phyloP scores from a whole-genome alignment of 2,329 filamentous ascomycete genomes.

The Tympanopsis confertula region DNA sequence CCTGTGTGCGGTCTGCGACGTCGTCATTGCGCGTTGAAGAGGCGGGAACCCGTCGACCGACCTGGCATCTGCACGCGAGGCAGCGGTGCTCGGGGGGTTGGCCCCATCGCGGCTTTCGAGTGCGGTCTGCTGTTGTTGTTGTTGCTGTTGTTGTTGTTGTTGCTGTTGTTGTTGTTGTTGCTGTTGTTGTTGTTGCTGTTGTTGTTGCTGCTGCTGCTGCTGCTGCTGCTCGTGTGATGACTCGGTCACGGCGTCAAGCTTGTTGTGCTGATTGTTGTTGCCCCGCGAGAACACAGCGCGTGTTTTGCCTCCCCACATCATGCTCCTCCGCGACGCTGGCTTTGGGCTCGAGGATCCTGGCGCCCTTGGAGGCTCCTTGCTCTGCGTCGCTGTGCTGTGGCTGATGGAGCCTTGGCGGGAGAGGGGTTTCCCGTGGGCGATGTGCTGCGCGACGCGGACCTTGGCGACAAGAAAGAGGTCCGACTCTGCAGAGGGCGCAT shows the following conservation, averaged over 20 bases:
- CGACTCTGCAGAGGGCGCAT: conserved; percentile 47
- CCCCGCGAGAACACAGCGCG: conserved; percentile 42
- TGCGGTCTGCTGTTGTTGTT: conserved; percentile 2
- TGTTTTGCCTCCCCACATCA: conserved; percentile 60
- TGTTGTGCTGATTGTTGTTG: conserved; percentile 22
- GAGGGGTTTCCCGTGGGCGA: conserved; percentile 29
- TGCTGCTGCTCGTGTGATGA: conserved; percentile 28
- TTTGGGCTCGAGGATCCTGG: conserved; percentile 37
- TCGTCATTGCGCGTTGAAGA: conserved; percentile 38
- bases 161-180: conserved; percentile 20
- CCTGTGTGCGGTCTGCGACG: conserved; percentile 44
- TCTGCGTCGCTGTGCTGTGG: conserved; percentile 15
- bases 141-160: conserved; percentile 22
- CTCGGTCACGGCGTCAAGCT: conserved; percentile 46
- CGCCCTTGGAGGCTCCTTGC: conserved; percentile 32
- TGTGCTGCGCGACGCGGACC: conserved; percentile 49
- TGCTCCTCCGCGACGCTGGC: conserved; percentile 40
- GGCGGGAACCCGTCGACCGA: conserved; percentile 33
- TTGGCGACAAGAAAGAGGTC: conserved; percentile 78
- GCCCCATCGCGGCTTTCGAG: conserved; percentile 9
- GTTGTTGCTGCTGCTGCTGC: conserved; percentile 1
- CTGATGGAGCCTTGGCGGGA: conserved; percentile 37
- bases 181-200: conserved; percentile 21
- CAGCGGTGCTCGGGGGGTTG: conserved; percentile 11
- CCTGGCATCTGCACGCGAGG: not conserved